A percentile compares a stretch with the other conserved stretches of the same genome.
These are phyloP conservation scores for Emergomyces pasteurianus DNA, from an alignment of 2,329 filamentous ascomycete genomes.

Conservation along the genomic window DNA sequence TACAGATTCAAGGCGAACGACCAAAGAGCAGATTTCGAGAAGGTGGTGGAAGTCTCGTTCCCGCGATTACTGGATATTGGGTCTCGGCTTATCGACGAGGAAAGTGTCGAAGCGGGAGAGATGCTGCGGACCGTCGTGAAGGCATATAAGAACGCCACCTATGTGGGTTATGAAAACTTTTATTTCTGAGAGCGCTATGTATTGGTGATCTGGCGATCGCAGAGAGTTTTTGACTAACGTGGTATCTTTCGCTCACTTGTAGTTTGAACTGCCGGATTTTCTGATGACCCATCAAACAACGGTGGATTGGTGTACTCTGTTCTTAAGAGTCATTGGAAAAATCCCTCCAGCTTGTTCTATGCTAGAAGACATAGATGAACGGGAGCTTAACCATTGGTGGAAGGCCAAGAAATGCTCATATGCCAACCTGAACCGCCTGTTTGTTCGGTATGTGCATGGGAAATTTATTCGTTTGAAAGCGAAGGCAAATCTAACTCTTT, in stretches of 20 bases:
- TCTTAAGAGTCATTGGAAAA: slow-evolving; percentile 82
- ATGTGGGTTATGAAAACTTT: slow-evolving; percentile 42
- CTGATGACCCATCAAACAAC: slow-evolving; percentile 72
- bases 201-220: neutral
- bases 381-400: slow-evolving; percentile 96
- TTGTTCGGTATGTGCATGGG: slow-evolving; percentile 56
- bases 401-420: slow-evolving; percentile 99
- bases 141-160: slow-evolving; percentile 96
- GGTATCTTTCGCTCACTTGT: slow-evolving; percentile 6
- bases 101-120: slow-evolving; percentile 86
- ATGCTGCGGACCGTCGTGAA: slow-evolving; percentile 94
- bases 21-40: slow-evolving; percentile 76
- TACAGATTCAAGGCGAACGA: slow-evolving; percentile 88
- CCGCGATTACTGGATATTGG: slow-evolving; percentile 78
- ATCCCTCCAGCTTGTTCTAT: slow-evolving; percentile 67
- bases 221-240: neutral
- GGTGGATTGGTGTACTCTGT: slow-evolving; percentile 92
- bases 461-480: neutral
- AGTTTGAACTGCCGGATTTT: slow-evolving; percentile 75
- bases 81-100: slow-evolving; percentile 77
- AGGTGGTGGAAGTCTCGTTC: slow-evolving; percentile 85
- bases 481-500: neutral
- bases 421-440: slow-evolving; percentile 91
- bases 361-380: slow-evolving; percentile 66
- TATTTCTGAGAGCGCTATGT: neutral